Evolutionary conservation across 2,329 filamentous ascomycete species (phyloP).

Genomic region (Truncatella angustata): DNA sequence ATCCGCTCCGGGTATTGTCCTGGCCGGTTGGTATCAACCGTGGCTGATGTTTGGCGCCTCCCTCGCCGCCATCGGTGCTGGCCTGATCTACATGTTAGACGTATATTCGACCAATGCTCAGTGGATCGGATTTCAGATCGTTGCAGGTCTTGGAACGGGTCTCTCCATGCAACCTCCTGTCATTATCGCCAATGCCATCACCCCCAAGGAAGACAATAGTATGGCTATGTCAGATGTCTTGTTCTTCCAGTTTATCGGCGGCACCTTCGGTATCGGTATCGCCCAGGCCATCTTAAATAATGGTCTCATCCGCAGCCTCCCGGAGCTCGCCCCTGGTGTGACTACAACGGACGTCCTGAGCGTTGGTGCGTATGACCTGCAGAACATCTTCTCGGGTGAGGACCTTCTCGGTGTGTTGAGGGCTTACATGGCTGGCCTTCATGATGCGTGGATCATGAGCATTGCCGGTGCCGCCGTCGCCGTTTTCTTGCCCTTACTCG

Average conservation of each 20-base stretch:
- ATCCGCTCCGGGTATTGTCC: conserved; percentile 23
- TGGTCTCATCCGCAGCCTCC: background rate
- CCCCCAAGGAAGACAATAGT: background rate
- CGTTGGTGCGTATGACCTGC: background rate
- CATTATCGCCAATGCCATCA: background rate
- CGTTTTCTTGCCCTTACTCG: too few relatives aligned
- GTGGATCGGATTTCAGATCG: conserved; percentile 41
- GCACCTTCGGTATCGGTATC: background rate
- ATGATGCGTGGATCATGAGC: background rate
- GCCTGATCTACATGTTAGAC: conserved; percentile 40
- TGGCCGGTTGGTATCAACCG: conserved; percentile 43
- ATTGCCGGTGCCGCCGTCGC: background rate
- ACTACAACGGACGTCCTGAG: background rate
- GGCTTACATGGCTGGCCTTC: background rate
- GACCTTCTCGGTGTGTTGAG: background rate
- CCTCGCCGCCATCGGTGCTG: conserved; percentile 36
- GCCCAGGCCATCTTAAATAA: background rate
- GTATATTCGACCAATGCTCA: conserved; percentile 26
- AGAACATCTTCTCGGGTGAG: background rate
- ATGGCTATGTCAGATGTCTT: background rate
- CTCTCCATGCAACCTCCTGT: background rate
- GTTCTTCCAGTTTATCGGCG: background rate
- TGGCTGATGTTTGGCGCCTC: conserved; percentile 37
- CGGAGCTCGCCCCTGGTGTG: background rate
- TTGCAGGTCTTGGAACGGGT: conserved; percentile 30